Conservation (phyloP, 2,329 filamentous ascomycete genomes). For the Epichloe elymi region DNA sequence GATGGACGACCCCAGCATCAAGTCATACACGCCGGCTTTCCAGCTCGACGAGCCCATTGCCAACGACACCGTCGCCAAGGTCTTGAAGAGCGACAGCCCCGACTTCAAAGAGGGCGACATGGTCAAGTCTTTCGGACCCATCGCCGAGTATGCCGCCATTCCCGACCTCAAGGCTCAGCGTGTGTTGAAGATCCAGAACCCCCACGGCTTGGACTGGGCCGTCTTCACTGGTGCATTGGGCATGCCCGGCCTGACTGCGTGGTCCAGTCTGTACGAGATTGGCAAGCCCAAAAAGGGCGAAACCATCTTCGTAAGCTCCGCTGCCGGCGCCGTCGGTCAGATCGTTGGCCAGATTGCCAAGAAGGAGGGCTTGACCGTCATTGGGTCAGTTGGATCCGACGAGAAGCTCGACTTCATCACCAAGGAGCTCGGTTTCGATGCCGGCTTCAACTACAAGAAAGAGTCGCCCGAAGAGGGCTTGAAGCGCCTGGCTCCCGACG, state of each 20-base stretch:
- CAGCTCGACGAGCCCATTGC: conserved; percentile 47
- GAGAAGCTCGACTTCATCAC: conserved; percentile 60
- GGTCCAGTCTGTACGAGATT: conserved; percentile 54
- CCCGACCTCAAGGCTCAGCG: conserved; percentile 26
- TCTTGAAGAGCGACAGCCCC: conserved; percentile 53
- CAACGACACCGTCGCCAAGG: conserved; percentile 51
- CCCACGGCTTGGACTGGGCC: conserved; percentile 49
- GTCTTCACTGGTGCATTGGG: conserved; percentile 60
- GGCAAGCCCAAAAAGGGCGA: conserved; percentile 53
- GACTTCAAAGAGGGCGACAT: conserved; percentile 57
- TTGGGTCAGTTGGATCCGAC: conserved; percentile 68
- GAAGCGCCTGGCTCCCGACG: conserved; percentile 56
- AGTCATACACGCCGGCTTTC: conserved; percentile 46
- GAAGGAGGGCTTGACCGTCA: conserved; percentile 63
- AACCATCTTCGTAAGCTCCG: conserved; percentile 71
- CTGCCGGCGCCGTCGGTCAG: conserved; percentile 71
- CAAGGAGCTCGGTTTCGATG: conserved; percentile 38
- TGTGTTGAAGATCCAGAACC: conserved; percentile 52
- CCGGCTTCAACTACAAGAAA: conserved; percentile 80
- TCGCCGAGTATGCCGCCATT: conserved; percentile 57
- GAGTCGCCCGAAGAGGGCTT: conserved; percentile 58
- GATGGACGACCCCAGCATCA: conserved; percentile 52
- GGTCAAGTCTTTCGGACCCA: conserved; percentile 41
- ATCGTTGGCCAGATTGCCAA: conserved; percentile 75
- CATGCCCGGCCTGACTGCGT: conserved; percentile 52